Conservation (phyloP, 441 rosid genomes). For the Sinapis alba region DNA sequence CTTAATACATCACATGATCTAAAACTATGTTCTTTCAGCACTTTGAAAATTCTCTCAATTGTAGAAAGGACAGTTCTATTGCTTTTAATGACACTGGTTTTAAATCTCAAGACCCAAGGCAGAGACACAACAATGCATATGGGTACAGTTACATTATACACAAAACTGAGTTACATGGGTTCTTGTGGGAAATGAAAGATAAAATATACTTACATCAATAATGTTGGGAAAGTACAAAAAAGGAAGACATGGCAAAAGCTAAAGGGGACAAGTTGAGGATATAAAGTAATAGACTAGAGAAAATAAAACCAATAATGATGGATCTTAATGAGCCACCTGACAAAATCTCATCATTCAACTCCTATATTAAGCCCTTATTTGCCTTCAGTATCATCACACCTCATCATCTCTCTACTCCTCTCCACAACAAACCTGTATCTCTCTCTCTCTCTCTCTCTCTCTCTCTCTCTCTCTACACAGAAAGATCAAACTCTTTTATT, state of each 20-base stretch:
- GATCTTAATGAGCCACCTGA: slow-evolving; percentile 33
- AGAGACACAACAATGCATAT: slow-evolving; percentile 8
- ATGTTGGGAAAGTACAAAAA: slow-evolving; percentile 22
- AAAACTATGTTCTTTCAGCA: background rate
- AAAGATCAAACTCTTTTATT: slow-evolving; percentile 14
- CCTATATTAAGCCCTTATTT: slow-evolving; percentile 34
- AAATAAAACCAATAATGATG: slow-evolving; percentile 18
- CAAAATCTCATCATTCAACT: slow-evolving; percentile 35
- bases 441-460: slow-evolving; percentile 11
- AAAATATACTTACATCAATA: background rate
- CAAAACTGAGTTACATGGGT: background rate
- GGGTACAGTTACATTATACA: background rate
- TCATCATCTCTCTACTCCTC: slow-evolving; percentile 15
- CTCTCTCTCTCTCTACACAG: background rate
- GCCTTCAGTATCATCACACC: slow-evolving; percentile 20
- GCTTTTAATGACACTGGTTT: slow-evolving; percentile 4
- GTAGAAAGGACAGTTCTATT: background rate
- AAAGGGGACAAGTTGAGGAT: slow-evolving; percentile 32
- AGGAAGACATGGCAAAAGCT: slow-evolving; percentile 28
- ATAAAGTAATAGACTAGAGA: slow-evolving; percentile 12
- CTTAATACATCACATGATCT: slow-evolving; percentile 1
- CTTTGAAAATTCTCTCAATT: background rate
- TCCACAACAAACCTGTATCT: slow-evolving; percentile 11
- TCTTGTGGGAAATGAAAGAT: background rate
- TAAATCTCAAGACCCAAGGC: background rate